A percentile compares a stretch with the other conserved stretches of the same genome.
Evolutionary conservation across 768 basidiomycete species (phyloP).

Genomic region (Cytidiella melzeri): DNA sequence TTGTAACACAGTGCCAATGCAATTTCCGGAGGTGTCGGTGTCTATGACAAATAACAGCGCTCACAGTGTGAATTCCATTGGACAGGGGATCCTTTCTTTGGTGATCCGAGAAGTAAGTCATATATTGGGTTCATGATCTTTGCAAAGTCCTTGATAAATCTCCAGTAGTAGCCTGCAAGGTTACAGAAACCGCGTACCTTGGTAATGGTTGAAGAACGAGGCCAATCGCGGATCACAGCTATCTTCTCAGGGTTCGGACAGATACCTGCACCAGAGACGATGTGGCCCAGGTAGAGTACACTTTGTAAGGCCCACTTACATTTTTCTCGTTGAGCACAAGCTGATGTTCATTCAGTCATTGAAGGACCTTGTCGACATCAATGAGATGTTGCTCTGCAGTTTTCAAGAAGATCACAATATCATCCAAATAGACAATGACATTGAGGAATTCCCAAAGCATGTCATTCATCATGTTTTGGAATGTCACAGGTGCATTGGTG

Average conservation of each 20-base stretch:
- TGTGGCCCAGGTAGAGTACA: conserved; percentile 38
- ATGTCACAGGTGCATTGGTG: conserved; percentile 10
- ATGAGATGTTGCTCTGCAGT: conserved; percentile 13
- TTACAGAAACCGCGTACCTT: conserved; percentile 22
- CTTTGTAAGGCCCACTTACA: conserved; percentile 30
- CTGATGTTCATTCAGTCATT: conserved; percentile 22
- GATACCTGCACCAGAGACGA: conserved; percentile 27
- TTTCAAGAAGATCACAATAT: conserved; percentile 14
- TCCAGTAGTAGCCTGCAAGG: not conserved
- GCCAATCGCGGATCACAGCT: conserved; percentile 26
- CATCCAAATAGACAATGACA: conserved; percentile 11
- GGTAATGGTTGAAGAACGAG: conserved; percentile 16
- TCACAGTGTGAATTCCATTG: conserved; percentile 13
- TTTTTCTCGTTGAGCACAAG: conserved; percentile 27
- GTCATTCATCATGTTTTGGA: conserved; percentile 13
- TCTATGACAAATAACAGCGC: conserved; percentile 14
- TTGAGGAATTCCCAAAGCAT: conserved; percentile 12
- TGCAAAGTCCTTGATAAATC: conserved; percentile 26
- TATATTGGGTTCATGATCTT: conserved; percentile 27
- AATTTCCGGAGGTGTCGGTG: conserved; percentile 21
- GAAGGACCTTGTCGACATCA: conserved; percentile 15
- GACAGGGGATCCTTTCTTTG: conserved; percentile 18
- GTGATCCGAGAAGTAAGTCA: conserved; percentile 14
- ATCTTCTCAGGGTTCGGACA: conserved; percentile 38
- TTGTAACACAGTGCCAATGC: conserved; percentile 12